phyloP scores from a whole-genome alignment of 2,329 filamentous ascomycete species.

The Coniochaeta hoffmannii region DNA sequence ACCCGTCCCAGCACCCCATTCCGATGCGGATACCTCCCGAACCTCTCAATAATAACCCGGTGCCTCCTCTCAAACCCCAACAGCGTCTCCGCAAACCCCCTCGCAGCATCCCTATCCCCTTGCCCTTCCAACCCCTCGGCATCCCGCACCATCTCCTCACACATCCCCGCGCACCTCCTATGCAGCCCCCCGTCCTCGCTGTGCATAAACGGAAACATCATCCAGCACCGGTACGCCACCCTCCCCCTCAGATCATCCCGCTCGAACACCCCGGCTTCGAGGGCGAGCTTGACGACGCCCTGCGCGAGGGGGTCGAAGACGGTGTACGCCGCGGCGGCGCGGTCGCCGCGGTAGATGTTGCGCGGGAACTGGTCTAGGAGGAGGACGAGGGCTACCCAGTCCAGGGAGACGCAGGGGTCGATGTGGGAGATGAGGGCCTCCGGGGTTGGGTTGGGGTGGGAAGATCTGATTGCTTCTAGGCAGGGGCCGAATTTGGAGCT shows the following conservation, averaged over 20 bases:
- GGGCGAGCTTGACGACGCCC: constrained; percentile 21
- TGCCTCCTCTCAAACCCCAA: constrained; percentile 26
- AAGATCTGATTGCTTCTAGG: constrained; percentile 5
- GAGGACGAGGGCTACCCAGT: constrained; percentile 33
- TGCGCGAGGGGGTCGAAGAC: constrained; percentile 40
- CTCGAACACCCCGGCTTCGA: constrained; percentile 18
- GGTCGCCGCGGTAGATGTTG: constrained; percentile 39
- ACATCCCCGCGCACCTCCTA: constrained; percentile 18
- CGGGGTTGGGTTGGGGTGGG: background rate
- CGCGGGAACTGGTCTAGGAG: constrained; percentile 48
- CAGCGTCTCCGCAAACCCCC: constrained; percentile 7
- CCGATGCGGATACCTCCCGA: constrained; percentile 42
- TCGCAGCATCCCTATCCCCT: constrained; percentile 14
- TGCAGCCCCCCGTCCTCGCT: constrained; percentile 35
- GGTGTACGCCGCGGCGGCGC: constrained; percentile 32
- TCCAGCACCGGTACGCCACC: constrained; percentile 33
- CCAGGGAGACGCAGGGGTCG: constrained; percentile 11
- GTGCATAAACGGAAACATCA: constrained; percentile 43
- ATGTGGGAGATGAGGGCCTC: constrained; percentile 6
- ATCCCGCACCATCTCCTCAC: constrained; percentile 18
- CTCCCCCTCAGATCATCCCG: constrained; percentile 10
- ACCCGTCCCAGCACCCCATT: constrained; percentile 34
- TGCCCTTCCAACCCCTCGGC: constrained; percentile 15
- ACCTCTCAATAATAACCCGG: constrained; percentile 30
- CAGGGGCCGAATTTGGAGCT: constrained; percentile 6